Evolutionary conservation across 2,329 filamentous ascomycete genomes (phyloP).

Genomic region (Cordyceps farinosa): DNA sequence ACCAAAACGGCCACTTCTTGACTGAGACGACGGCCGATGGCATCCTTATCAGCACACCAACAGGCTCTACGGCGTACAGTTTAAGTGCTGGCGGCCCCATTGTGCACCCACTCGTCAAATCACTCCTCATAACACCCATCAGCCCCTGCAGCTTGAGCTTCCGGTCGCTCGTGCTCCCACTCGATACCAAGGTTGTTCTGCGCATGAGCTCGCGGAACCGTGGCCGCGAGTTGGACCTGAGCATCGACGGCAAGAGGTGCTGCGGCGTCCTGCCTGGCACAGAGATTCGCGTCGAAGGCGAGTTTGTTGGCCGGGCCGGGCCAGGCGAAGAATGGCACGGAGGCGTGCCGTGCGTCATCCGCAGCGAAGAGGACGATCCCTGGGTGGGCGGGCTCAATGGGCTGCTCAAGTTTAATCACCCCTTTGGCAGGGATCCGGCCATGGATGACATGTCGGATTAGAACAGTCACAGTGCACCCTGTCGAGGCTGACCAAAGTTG

Average conservation of each 20-base stretch:
- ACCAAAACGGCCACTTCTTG: slow-evolving; percentile 80
- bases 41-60: slow-evolving; percentile 90
- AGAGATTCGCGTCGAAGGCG: slow-evolving; percentile 86
- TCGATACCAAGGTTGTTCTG: slow-evolving; percentile 79
- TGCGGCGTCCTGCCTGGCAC: slow-evolving; percentile 68
- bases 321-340: slow-evolving; percentile 58
- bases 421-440: slow-evolving; percentile 62
- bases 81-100: slow-evolving; percentile 91
- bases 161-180: slow-evolving; percentile 81
- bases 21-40: slow-evolving; percentile 95
- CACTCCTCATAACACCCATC: slow-evolving; percentile 87
- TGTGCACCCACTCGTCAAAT: slow-evolving; percentile 86
- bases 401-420: slow-evolving; percentile 94
- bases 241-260: slow-evolving; percentile 70
- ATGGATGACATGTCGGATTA: slow-evolving; percentile 30
- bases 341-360: slow-evolving; percentile 88
- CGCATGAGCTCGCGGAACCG: slow-evolving; percentile 78
- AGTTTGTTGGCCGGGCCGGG: slow-evolving; percentile 58
- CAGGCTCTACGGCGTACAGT: slow-evolving; percentile 91
- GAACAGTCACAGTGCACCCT: background rate
- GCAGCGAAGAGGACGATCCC: slow-evolving; percentile 74
- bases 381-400: slow-evolving; percentile 96
- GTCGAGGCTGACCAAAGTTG: background rate
- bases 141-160: slow-evolving; percentile 91
- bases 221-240: slow-evolving; percentile 72